A percentile compares a stretch with the other conserved stretches of the same genome.
Evolutionary conservation across 2,329 filamentous ascomycete genomes (phyloP).

Genomic region (Alternaria incomplexa): DNA sequence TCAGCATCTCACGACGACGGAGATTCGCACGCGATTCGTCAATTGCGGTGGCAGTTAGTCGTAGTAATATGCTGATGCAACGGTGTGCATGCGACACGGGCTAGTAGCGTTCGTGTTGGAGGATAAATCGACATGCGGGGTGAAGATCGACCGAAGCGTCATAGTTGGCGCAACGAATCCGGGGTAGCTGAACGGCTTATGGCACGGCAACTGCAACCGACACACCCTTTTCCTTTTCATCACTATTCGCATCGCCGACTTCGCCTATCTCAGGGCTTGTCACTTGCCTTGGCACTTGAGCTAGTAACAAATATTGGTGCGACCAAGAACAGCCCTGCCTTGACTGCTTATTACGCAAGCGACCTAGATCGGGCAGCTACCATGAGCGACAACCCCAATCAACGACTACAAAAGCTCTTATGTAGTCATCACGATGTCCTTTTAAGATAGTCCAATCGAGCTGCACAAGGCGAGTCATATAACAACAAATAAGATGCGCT

Average conservation of each 20-base stretch:
- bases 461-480: not conserved
- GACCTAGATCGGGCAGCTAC: not conserved
- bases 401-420: not conserved
- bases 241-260: not conserved
- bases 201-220: not conserved
- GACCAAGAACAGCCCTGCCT: not conserved
- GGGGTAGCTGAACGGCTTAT: not conserved
- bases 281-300: not conserved
- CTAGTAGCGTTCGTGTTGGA: not conserved
- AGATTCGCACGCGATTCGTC: not conserved
- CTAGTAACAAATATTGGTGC: too few relatives aligned
- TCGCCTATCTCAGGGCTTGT: fast-evolving
- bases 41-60: not conserved
- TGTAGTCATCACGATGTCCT: not conserved
- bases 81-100: not conserved
- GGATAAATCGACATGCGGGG: conserved; percentile 8
- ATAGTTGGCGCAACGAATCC: not conserved
- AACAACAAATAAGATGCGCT: not conserved
- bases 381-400: not conserved
- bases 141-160: conserved; percentile 9
- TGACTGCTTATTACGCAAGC: fast-evolving
- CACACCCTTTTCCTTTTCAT: not conserved
- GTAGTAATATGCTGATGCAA: conserved; percentile 1
- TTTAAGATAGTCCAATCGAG: not conserved
- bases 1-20: not conserved